Base-by-base conservation (phyloP, 805 yeast species). In the Tetrapisispora nanseiensis region DNA sequence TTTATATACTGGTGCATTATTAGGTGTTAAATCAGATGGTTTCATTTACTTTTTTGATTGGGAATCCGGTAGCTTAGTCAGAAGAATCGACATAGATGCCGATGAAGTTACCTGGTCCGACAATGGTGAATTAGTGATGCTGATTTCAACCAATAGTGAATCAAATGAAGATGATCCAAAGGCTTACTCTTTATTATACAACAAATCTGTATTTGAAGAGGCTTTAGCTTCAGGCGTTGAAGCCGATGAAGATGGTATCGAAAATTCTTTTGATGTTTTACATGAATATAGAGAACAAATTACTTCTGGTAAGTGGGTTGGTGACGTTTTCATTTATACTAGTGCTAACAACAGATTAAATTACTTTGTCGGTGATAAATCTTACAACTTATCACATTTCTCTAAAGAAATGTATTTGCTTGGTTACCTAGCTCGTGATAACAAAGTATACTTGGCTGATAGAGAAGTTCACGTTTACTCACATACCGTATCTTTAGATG, bases 261-360 rank as follows among this genome's bases (percentile, higher is more conserved):
- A 84, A 57, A 82, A 75, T 30, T 76, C 90, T 13, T 86, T 92
- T 61, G 94, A 85, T 42, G 89, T 89, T 20, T 69, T 86, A 44
- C 76, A 81, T 55, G 95, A 94, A 47, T 74, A 86, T 46, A 74
- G 76, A 44, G 99, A 92, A 61, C 67, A 79, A 16, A 76, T 90
- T 30, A 77, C 84, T 46, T 81, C 95, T 23, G 97, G 97, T 56
- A 82, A 80, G 62, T 92, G 97, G 87, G 87, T 89, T 55, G 98
- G 97, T 51, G 97, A 92, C 68, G 97, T 92, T 36, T 89, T 90
- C 62, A 77, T 92, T 41, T 92, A 82, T 69, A 86, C 97, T 13
- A 86, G 97, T 2, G 57, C 78, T 16, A 72, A 94, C 20, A 86
- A 87, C 67, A 78, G 97, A 63, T 72, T 92, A 58, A 90, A 89